Evolutionary conservation across 2,329 filamentous ascomycete species (phyloP), one percentile per base, ranked within the genome.

Genomic region (Beauveria sp.): DNA sequence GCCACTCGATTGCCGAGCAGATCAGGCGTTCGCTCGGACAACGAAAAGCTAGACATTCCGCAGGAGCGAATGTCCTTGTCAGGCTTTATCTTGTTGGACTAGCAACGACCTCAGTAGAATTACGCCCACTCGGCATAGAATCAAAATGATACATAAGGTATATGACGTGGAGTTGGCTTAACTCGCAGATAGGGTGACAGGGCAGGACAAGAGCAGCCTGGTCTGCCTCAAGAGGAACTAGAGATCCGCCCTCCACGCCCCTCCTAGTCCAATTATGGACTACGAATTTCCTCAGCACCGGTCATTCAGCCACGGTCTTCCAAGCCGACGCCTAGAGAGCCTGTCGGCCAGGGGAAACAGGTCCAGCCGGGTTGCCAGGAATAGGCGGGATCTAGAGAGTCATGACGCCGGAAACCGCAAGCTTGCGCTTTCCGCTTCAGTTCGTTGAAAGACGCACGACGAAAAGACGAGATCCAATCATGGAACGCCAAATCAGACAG

Each of bases 231-330:
- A 55, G 43, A 43, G 30, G 30, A 22, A 43, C 28, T 47, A 14
- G 16, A 49, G 30, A 58, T 50, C 55, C 55, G 55, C 55, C 50
- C 34, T 28, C 42, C n/a, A 43, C 46, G 45, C 56, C 55, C 55
- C 55, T 58, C 28, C 46, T 18, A 28, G 46, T 50, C 56, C 56
- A 50, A 50, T 58, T 58, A 51, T 58, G 34, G 28, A 20, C 30
- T 30, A 30, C 55, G 45, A 34, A 34, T 58, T 58, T 50, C 40
- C 43, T 3, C 22, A 24, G 22, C 22, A 24, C 22, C 22, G 22
- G 22, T 24, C 22, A 24, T 24, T 57, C 43, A 38, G 53, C 26
- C 22, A n/a, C 26, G 14, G 56, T 50, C 56, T 42, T 50, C 22
- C 43, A 40, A 24, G 28, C 9, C 46, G 18, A 10, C n/a, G 22